Conservation (phyloP, 352 stramenopile species). For the Phytophthora meadii region DNA sequence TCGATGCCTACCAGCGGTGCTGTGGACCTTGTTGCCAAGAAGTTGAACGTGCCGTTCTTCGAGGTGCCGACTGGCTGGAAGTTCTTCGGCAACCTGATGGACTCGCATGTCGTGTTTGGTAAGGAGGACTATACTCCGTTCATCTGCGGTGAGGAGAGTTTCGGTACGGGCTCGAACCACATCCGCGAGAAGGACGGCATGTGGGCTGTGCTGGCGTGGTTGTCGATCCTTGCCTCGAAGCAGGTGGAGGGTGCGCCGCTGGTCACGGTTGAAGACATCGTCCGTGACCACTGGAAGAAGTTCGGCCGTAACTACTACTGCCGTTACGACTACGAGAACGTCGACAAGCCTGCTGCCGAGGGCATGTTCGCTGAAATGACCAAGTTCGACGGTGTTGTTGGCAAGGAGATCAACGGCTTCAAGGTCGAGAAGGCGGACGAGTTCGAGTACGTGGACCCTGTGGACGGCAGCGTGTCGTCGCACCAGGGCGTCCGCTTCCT, state of each 20-base stretch:
- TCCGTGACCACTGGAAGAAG: conserved; percentile 96
- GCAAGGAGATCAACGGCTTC: conserved; percentile 80
- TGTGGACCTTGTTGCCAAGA: conserved; percentile 97
- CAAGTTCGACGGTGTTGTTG: conserved; percentile 71
- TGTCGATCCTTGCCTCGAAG: conserved; percentile 97
- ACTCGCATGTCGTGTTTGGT: conserved; percentile 95
- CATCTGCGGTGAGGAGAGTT: conserved; percentile 98
- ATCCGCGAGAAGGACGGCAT: conserved; percentile 99
- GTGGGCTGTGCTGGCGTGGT: conserved; percentile 98
- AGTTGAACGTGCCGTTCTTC: conserved; percentile 95
- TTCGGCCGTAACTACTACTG: conserved; percentile 99
- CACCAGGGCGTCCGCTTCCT: conserved; percentile 98
- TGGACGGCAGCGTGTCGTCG: conserved; percentile 95
- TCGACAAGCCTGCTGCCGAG: conserved; percentile 90
- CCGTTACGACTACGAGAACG: conserved; percentile 99
- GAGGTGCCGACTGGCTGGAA: conserved; percentile 99
- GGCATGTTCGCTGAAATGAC: conserved; percentile 79
- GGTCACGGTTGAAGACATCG: conserved; percentile 96
- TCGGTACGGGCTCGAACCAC: conserved; percentile 99
- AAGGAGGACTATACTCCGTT: conserved; percentile 98
- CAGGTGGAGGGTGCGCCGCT: conserved; percentile 89
- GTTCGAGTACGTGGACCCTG: conserved; percentile 98
- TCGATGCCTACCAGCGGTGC: conserved; percentile 99
- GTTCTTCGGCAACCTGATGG: conserved; percentile 99
- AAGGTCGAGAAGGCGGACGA: conserved; percentile 93